Conservation (phyloP, 1,284 basidiomycete species). For the Leccinum holopus region DNA sequence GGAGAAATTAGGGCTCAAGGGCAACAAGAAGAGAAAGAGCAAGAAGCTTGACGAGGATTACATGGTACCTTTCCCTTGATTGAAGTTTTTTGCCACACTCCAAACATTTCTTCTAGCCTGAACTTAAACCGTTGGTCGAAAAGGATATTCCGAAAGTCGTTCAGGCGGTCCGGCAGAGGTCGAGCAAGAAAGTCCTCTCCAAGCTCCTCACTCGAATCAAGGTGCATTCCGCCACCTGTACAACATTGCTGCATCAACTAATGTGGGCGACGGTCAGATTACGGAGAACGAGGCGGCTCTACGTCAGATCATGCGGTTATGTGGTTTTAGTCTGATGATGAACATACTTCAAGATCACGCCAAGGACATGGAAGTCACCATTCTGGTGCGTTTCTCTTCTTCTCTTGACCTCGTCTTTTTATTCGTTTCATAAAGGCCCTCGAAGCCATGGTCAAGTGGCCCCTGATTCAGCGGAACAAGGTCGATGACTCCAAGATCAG, state of each 20-base stretch:
- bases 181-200: conserved; percentile 78
- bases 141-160: conserved; percentile 90
- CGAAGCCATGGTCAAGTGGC: conserved; percentile 78
- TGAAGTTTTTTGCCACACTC: background rate
- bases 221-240: conserved; percentile 41
- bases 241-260: background rate
- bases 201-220: conserved; percentile 87
- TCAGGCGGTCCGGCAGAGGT: conserved; percentile 88
- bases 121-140: conserved; percentile 71
- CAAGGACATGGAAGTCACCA: conserved; percentile 71
- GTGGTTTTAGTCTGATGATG: conserved; percentile 89
- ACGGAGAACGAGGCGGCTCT: conserved; percentile 81
- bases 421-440: conserved; percentile 52
- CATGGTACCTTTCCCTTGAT: conserved; percentile 48
- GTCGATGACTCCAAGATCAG: conserved; percentile 86
- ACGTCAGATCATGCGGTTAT: conserved; percentile 87
- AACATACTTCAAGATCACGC: conserved; percentile 82
- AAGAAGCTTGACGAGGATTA: conserved; percentile 96
- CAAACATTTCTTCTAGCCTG: conserved; percentile 45
- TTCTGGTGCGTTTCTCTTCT: conserved; percentile 50
- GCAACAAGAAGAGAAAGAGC: conserved; percentile 87
- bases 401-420: background rate
- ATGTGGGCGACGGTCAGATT: conserved; percentile 50
- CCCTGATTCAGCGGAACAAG: conserved; percentile 88
- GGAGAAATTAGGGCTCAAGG: conserved; percentile 77